Conservation (phyloP, 2,329 filamentous ascomycete species). For the Botryotinia calthae region DNA sequence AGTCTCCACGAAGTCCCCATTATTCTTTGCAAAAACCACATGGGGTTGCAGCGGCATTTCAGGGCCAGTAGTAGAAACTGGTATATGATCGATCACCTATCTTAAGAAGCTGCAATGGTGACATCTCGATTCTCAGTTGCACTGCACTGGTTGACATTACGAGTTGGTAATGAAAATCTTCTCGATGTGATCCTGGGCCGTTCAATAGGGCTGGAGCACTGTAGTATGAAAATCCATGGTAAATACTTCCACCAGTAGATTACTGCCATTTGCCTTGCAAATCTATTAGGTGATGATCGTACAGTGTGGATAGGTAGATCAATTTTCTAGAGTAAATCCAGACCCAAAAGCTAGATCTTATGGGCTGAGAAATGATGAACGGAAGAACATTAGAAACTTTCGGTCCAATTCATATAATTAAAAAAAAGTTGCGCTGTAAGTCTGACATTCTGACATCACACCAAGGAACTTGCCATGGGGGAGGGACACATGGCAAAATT, state of each 20-base stretch:
- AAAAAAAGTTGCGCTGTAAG: background rate
- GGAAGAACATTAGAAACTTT: background rate
- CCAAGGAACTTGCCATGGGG: background rate
- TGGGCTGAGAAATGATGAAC: background rate
- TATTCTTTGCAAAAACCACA: background rate
- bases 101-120: background rate
- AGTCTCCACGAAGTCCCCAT: background rate
- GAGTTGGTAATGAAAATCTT: background rate
- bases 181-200: background rate
- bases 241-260: background rate
- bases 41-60: background rate
- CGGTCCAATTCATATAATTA: background rate
- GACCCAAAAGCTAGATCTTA: background rate
- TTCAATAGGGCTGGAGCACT: background rate
- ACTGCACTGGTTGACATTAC: background rate
- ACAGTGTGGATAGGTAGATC: background rate
- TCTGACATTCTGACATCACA: background rate
- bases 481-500: background rate
- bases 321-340: background rate
- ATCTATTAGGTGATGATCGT: background rate
- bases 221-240: background rate
- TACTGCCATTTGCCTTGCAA: background rate
- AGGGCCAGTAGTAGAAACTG: background rate
- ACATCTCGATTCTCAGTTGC: background rate
- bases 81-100: background rate